Percentiles rank a stretch among this genome's conserved stretches.
These are phyloP conservation scores for Sphaerulina populicola DNA, from an alignment of 2,329 filamentous ascomycete species.

Conservation along the genomic window DNA sequence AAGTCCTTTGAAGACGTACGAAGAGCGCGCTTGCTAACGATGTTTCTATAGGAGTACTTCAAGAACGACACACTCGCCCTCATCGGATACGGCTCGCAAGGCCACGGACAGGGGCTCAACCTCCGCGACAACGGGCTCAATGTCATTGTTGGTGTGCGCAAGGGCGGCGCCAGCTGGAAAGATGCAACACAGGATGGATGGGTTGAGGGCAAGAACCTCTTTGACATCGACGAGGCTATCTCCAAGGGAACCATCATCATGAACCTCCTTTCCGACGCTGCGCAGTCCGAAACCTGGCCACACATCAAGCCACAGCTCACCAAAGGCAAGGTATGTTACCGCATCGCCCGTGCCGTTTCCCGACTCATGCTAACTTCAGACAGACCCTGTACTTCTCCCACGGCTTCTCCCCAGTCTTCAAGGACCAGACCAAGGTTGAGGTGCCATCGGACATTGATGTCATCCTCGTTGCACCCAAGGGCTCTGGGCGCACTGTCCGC, in stretches of 20 bases:
- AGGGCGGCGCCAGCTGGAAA: slow-evolving; percentile 97
- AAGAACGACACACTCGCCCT: slow-evolving; percentile 98
- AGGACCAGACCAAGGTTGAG: slow-evolving; percentile 97
- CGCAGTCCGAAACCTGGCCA: slow-evolving; percentile 98
- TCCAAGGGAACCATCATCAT: slow-evolving; percentile 88
- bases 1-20: background rate
- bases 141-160: slow-evolving; percentile 97
- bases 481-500: slow-evolving; percentile 95
- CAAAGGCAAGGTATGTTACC: slow-evolving; percentile 78
- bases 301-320: slow-evolving; percentile 94
- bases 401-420: slow-evolving; percentile 99
- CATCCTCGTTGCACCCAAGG: slow-evolving; percentile 98
- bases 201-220: slow-evolving; percentile 97
- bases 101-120: slow-evolving; percentile 98
- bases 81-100: slow-evolving; percentile 97
- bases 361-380: slow-evolving; percentile 22
- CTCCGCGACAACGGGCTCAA: slow-evolving; percentile 99
- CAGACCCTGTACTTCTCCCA: slow-evolving; percentile 99
- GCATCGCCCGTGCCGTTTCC: no score
- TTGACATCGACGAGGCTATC: slow-evolving; percentile 96
- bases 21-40: slow-evolving; percentile 26
- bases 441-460: slow-evolving; percentile 93
- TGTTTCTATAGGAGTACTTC: slow-evolving; percentile 74
- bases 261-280: slow-evolving; percentile 97
- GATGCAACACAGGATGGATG: slow-evolving; percentile 95